Evolutionary conservation across 176 grass and related monocot genomes (phyloP).

Genomic region (Hordeum marinum): DNA sequence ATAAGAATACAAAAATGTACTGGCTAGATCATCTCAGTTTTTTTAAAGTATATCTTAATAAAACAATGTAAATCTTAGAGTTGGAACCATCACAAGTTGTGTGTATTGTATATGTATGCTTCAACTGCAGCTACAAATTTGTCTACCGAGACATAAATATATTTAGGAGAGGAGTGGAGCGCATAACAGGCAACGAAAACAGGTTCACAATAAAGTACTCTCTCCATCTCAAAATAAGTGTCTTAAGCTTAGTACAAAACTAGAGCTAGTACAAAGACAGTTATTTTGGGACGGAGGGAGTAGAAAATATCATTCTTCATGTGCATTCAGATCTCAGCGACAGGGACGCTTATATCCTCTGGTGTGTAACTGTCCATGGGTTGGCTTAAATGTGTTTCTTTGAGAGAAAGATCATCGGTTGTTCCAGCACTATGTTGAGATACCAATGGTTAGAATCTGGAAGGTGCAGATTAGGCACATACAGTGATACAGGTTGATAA

Average conservation of each 20-base stretch:
- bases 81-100: not conserved
- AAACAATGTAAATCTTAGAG: not conserved
- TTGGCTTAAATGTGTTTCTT: not conserved
- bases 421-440: not conserved
- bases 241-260: no score
- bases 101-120: not conserved
- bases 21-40: not conserved
- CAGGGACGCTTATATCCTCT: not conserved
- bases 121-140: slow-evolving; percentile 10
- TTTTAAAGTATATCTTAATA: not conserved
- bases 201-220: slow-evolving; percentile 1
- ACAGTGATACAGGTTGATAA: not conserved
- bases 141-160: slow-evolving; percentile 1
- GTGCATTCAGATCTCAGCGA: not conserved
- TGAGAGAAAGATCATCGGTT: not conserved
- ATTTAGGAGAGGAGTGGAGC: not conserved
- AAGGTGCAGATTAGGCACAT: not conserved
- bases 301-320: not conserved
- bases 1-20: not conserved
- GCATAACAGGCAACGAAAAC: not conserved
- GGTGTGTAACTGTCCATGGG: not conserved
- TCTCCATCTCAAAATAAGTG: no score
- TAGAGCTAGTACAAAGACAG: no score
- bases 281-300: no score
- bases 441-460: not conserved